Base-by-base conservation (phyloP, 371 early-diverging fungal genomes). In the Saksenaea oblongispora region DNA sequence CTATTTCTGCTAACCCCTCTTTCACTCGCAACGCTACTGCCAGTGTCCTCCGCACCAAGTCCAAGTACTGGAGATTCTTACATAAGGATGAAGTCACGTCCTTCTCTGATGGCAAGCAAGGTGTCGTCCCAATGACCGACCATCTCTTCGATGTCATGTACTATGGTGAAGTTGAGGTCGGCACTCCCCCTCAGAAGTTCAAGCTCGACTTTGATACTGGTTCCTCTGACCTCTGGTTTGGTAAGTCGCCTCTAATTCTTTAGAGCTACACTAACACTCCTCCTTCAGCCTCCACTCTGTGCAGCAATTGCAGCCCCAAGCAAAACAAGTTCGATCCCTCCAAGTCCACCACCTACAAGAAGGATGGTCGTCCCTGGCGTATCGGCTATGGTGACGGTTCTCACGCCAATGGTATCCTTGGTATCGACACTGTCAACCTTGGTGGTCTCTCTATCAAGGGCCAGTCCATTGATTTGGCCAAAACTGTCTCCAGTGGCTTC, bases 181-280 rank as follows among this genome's bases (percentile, higher is more conserved):
- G 91, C 11, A 87, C 90, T 3, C 91, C 92, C 14, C 76, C 82
- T 5, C 89, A 91, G 62, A 63, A 47, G n/a, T 74, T 91, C 61
- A 74, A 81, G 58, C 79, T 92, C 17, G 78, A 88, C 56, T 87
- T 92, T 58, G 91, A 91, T 66, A 91, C 91, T 4, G 90, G 91
- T 0, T 90, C 90, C 0, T 74, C 84, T 35, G 80, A 89, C 56
- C 73, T 89, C 57, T 90, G 91, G 91, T 60, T 70, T 44, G 66
- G 71, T 71, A 66, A 31, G 61, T 34, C 53, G 5, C 18, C 13
- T 36, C 7, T 55, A 27, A 13, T 0, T 28, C 22, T 14, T 41
- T 4, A 34, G 24, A 41, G 39, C 0, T 24, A 34, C 17, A 34
- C 54, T 51, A 17, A 14, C 28, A 8, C 24, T 47, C 13, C 41